These are phyloP conservation scores for Myriosclerotinia curreyana DNA, from an alignment of 2,329 filamentous ascomycete genomes.

Conservation along the genomic window DNA sequence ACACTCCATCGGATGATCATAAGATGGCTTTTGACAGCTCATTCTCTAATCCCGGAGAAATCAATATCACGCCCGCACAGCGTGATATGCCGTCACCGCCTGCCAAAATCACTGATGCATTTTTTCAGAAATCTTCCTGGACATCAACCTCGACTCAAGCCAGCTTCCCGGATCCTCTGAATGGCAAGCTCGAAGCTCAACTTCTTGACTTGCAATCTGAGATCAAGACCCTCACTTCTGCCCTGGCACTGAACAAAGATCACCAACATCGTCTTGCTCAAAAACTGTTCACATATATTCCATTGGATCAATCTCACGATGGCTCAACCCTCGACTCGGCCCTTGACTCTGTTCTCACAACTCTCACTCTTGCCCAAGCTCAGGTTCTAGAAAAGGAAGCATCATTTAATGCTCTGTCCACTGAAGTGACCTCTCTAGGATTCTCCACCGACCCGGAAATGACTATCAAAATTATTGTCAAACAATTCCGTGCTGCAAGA, in stretches of 20 bases:
- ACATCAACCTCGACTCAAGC: constrained; percentile 31
- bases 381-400: constrained; percentile 41
- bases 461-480: constrained; percentile 46
- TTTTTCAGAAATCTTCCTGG: constrained; percentile 27
- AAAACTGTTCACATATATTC: constrained; percentile 36
- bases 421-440: constrained; percentile 49
- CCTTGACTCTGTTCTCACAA: constrained; percentile 37
- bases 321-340: constrained; percentile 35
- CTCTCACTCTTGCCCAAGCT: constrained; percentile 38
- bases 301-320: constrained; percentile 31
- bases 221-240: constrained; percentile 31
- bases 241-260: constrained; percentile 34
- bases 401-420: constrained; percentile 48
- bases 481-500: constrained; percentile 54
- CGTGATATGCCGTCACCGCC: constrained; percentile 38
- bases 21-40: constrained; percentile 21
- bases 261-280: constrained; percentile 32
- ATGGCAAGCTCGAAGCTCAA: constrained; percentile 30
- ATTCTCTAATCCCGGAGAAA: constrained; percentile 25
- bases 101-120: constrained; percentile 36
- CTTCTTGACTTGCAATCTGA: constrained; percentile 33
- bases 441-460: constrained; percentile 47
- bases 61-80: constrained; percentile 34
- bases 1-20: constrained; percentile 6
- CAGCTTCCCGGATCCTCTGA: constrained; percentile 31